Evolutionary conservation across 495 filamentous ascomycete species (phyloP).

Genomic region (Lasiosphaeris hirsuta): DNA sequence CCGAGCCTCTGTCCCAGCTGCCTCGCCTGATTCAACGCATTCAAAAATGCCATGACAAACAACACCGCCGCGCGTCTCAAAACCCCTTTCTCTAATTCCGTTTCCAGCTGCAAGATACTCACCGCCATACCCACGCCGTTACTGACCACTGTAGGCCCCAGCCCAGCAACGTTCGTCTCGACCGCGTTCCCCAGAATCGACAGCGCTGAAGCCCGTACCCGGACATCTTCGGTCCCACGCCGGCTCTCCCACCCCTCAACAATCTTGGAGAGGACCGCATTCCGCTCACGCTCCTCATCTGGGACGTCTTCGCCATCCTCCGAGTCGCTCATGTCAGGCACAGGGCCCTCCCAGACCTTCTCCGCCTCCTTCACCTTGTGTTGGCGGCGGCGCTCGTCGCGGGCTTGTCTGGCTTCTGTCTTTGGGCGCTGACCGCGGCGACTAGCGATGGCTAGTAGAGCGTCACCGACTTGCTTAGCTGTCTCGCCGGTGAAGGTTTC

Average conservation of each 20-base stretch:
- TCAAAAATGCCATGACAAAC: constrained; percentile 63
- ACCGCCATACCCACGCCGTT: constrained; percentile 65
- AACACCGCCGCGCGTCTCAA: constrained; percentile 70
- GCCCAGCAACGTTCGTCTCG: constrained; percentile 61
- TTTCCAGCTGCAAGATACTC: constrained; percentile 63
- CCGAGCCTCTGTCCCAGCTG: constrained; percentile 50
- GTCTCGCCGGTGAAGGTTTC: constrained; percentile 57
- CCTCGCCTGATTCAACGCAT: constrained; percentile 57
- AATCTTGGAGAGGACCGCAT: constrained; percentile 58
- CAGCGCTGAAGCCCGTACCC: constrained; percentile 73
- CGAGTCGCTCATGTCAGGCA: constrained; percentile 41
- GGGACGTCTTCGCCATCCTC: constrained; percentile 30
- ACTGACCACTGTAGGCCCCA: constrained; percentile 53
- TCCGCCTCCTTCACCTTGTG: constrained; percentile 49
- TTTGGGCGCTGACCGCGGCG: constrained; percentile 57
- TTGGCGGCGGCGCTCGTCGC: constrained; percentile 43
- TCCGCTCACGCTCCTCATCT: constrained; percentile 46
- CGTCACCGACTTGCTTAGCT: constrained; percentile 54
- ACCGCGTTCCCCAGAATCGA: constrained; percentile 65
- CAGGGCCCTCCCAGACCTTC: constrained; percentile 52
- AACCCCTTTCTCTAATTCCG: constrained; percentile 61
- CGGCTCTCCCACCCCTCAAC: constrained; percentile 71
- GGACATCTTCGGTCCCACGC: constrained; percentile 67
- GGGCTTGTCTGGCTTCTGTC: constrained; percentile 48
- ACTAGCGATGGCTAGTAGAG: constrained; percentile 63